phyloP scores from a whole-genome alignment of 306 rosid genomes.

The Begonia peltatifolia region DNA sequence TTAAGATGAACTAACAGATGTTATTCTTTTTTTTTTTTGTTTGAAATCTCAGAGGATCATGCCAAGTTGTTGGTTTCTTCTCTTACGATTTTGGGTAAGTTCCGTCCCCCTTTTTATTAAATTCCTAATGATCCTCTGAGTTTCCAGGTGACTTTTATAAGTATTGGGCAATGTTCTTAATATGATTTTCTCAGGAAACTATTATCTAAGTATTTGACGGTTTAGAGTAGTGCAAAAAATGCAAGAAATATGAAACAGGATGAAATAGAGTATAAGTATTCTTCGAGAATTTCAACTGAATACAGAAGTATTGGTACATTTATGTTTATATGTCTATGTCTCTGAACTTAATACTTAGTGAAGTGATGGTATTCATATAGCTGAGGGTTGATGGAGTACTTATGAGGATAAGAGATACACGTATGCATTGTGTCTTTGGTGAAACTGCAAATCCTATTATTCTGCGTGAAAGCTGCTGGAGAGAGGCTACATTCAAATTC shows the following conservation, averaged over 20 bases:
- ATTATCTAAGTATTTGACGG: neutral
- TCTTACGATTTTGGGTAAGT: slow-evolving; percentile 90
- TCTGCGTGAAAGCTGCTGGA: slow-evolving; percentile 90
- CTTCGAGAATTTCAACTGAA: neutral
- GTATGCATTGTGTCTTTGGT: slow-evolving; percentile 73
- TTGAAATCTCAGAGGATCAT: slow-evolving; percentile 67
- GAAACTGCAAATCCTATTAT: slow-evolving; percentile 37
- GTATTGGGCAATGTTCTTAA: neutral
- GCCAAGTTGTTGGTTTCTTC: slow-evolving; percentile 98
- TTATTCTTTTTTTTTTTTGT: slow-evolving; percentile 24
- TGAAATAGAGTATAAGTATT: neutral
- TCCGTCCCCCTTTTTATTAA: slow-evolving; percentile 8
- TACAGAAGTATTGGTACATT: too few relatives aligned
- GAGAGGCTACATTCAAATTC: slow-evolving; percentile 78
- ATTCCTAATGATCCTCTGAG: neutral
- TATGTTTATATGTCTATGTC: too few relatives aligned
- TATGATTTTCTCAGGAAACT: too few relatives aligned
- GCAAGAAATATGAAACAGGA: neutral
- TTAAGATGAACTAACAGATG: too few relatives aligned
- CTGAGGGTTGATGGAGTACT: slow-evolving; percentile 96
- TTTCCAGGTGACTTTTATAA: neutral
- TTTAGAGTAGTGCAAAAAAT: too few relatives aligned
- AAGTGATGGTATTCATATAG: slow-evolving; percentile 19
- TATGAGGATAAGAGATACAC: slow-evolving; percentile 90
- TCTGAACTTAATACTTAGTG: too few relatives aligned